These are phyloP conservation scores for Chaetomium olivaceum DNA, from an alignment of 2,329 filamentous ascomycete genomes.

Conservation along the genomic window DNA sequence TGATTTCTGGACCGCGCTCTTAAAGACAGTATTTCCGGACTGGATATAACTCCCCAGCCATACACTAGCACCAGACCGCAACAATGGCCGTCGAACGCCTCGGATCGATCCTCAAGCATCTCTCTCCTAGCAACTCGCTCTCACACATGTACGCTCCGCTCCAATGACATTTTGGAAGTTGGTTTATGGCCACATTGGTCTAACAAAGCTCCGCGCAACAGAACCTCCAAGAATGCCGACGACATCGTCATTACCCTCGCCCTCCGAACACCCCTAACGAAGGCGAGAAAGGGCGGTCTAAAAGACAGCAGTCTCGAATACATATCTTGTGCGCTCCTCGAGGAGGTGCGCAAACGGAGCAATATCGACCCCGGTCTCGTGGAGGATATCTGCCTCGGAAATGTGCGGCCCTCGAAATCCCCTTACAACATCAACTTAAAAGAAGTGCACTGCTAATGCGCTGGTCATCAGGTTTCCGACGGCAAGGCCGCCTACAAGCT, in stretches of 20 bases:
- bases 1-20: too few relatives aligned
- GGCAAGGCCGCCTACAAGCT: slow-evolving; percentile 85
- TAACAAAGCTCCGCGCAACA: slow-evolving; percentile 41
- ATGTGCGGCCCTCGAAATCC: slow-evolving; percentile 57
- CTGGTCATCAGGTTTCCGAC: slow-evolving; percentile 66
- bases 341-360: slow-evolving; percentile 70
- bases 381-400: slow-evolving; percentile 90
- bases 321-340: slow-evolving; percentile 78
- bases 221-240: slow-evolving; percentile 88
- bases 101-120: slow-evolving; percentile 82
- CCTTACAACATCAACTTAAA: neutral
- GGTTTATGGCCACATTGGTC: neutral
- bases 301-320: slow-evolving; percentile 92
- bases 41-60: neutral
- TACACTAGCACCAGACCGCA: slow-evolving; percentile 21
- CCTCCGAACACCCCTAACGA: slow-evolving; percentile 82
- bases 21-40: neutral
- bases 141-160: slow-evolving; percentile 68
- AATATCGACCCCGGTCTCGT: slow-evolving; percentile 78
- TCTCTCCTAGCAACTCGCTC: slow-evolving; percentile 72
- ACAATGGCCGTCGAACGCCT: slow-evolving; percentile 83
- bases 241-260: slow-evolving; percentile 96
- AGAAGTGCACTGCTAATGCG: neutral
- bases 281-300: slow-evolving; percentile 88
- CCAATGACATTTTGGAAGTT: too few relatives aligned